Conservation (phyloP, 306 rosid species). For the Cicer arietinum region DNA sequence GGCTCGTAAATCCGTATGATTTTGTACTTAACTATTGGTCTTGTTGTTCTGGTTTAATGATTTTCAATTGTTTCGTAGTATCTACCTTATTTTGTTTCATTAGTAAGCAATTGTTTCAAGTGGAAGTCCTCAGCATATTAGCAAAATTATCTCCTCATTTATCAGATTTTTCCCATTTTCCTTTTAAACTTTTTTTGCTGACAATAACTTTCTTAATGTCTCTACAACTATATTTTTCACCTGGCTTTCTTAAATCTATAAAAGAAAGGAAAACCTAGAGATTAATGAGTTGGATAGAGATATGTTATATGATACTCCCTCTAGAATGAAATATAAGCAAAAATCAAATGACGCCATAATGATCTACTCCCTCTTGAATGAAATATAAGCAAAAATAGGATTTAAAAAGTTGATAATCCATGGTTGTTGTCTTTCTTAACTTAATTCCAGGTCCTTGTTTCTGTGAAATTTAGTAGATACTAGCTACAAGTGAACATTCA, state of each 20-base stretch:
- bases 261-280: too few relatives aligned
- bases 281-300: too few relatives aligned
- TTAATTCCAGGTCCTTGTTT: neutral
- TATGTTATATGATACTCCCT: too few relatives aligned
- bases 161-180: constrained; percentile 12
- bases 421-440: neutral
- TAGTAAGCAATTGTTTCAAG: neutral
- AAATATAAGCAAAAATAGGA: too few relatives aligned
- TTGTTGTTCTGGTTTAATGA: constrained; percentile 25
- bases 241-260: neutral
- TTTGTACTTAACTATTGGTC: constrained; percentile 1
- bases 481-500: neutral
- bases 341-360: too few relatives aligned
- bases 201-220: neutral
- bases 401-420: too few relatives aligned
- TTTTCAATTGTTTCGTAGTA: neutral
- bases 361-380: too few relatives aligned
- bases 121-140: neutral
- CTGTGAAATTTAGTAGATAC: neutral
- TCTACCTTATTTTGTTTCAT: neutral
- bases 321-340: too few relatives aligned
- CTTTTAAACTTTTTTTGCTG: neutral
- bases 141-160: neutral
- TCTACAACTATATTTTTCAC: neutral
- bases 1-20: constrained; percentile 83